Conservation (phyloP, 1,284 basidiomycete species). For the Amylostereum areolatum region DNA sequence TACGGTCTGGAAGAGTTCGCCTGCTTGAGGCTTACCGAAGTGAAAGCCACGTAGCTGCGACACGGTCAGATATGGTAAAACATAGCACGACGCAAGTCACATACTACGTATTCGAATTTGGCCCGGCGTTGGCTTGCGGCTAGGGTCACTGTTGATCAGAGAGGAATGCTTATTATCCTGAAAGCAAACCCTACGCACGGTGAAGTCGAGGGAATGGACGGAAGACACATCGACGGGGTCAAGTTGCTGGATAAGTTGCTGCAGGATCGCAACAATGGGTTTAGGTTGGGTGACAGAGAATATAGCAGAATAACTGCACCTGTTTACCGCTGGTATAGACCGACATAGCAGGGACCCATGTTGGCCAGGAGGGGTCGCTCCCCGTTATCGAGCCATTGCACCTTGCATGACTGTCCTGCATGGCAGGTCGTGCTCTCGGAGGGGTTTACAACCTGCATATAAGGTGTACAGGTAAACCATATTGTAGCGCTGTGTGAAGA, state of each 20-base stretch:
- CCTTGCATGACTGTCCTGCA: constrained; percentile 44
- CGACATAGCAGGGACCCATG: constrained; percentile 46
- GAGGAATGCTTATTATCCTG: too few relatives aligned
- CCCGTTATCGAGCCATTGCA: constrained; percentile 62
- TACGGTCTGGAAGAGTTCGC: constrained; percentile 32
- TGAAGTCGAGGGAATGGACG: constrained; percentile 29
- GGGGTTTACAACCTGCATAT: constrained; percentile 50
- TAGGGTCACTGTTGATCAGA: too few relatives aligned
- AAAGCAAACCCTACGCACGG: constrained; percentile 28
- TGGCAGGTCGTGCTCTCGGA: constrained; percentile 34
- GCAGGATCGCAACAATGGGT: neutral
- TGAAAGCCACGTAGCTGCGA: constrained; percentile 55
- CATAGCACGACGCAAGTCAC: constrained; percentile 15
- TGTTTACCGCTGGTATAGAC: constrained; percentile 47
- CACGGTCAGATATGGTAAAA: neutral
- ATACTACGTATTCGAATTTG: constrained; percentile 48
- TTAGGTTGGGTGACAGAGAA: neutral
- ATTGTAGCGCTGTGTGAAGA: neutral
- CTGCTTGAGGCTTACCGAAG: constrained; percentile 29
- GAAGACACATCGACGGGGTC: constrained; percentile 31
- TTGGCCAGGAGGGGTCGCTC: constrained; percentile 36
- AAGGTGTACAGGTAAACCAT: constrained; percentile 5
- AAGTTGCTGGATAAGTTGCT: constrained; percentile 50
- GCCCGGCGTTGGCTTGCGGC: constrained; percentile 40
- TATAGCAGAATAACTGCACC: constrained; percentile 33